phyloP scores from a whole-genome alignment of 1,284 basidiomycete species.

The Naganishia sp. region DNA sequence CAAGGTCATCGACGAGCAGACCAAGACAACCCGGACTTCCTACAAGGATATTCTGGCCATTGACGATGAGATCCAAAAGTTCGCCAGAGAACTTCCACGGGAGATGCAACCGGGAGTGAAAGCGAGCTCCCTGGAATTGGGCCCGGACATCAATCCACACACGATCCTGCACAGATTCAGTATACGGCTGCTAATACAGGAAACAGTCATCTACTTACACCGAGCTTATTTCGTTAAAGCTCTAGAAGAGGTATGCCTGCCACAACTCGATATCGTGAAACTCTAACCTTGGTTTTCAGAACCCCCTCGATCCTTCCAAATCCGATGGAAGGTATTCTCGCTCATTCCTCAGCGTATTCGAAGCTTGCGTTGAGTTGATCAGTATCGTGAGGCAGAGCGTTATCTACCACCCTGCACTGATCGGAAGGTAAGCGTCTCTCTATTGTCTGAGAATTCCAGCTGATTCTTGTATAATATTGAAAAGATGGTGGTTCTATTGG shows the following conservation, averaged over 20 bases:
- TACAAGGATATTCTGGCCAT: conserved; percentile 42
- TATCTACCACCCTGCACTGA: conserved; percentile 49
- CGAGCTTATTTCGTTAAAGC: conserved; percentile 49
- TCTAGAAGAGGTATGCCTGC: conserved; percentile 58
- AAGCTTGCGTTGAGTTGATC: conserved; percentile 51
- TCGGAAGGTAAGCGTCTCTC: conserved; percentile 41
- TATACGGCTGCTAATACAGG: conserved; percentile 48
- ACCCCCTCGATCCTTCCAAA: conserved; percentile 24
- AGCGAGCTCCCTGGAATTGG: conserved; percentile 47
- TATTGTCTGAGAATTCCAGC: neutral
- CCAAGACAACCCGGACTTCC: conserved; percentile 43
- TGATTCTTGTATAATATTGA: neutral
- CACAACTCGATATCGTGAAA: neutral
- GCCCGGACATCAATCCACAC: conserved; percentile 46
- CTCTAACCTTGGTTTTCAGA: conserved; percentile 18
- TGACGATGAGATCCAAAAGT: conserved; percentile 47
- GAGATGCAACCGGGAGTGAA: conserved; percentile 42
- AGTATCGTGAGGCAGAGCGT: conserved; percentile 50
- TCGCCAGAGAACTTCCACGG: conserved; percentile 46
- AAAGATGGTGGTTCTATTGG: conserved; percentile 48
- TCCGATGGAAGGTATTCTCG: conserved; percentile 26
- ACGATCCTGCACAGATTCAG: conserved; percentile 50
- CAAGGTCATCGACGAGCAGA: conserved; percentile 52
- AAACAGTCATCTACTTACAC: conserved; percentile 50
- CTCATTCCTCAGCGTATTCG: conserved; percentile 48